These are phyloP conservation scores for Eucalyptus albens DNA, from an alignment of 345 rosid species.

Conservation along the genomic window DNA sequence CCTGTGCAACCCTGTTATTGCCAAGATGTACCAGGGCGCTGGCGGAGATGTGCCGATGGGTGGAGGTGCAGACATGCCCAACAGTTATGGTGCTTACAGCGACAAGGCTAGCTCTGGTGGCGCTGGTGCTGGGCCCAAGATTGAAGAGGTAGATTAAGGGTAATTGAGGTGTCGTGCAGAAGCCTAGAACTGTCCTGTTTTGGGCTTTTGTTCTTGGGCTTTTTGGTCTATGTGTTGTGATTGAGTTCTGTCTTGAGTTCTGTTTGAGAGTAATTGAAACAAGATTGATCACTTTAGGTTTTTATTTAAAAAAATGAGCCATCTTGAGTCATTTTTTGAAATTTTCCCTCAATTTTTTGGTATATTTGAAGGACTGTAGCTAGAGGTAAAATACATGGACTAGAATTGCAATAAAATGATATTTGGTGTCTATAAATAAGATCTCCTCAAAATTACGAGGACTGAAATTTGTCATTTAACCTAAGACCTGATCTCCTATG, in stretches of 20 bases:
- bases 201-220: neutral
- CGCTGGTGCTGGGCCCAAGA: slow-evolving; percentile 3
- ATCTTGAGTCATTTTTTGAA: no score
- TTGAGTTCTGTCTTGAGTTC: no score
- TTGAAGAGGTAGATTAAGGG: slow-evolving; percentile 2
- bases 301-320: no score
- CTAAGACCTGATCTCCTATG: neutral
- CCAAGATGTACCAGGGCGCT: slow-evolving; percentile 2
- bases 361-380: neutral
- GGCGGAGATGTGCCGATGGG: neutral
- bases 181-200: neutral
- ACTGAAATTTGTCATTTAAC: neutral
- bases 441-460: neutral
- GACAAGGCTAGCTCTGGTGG: neutral
- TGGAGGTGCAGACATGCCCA: neutral
- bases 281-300: fast-evolving
- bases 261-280: neutral
- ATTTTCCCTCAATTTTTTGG: neutral
- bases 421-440: neutral
- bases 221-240: neutral
- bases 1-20: slow-evolving; percentile 2
- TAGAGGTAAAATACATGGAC: neutral
- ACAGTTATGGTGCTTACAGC: neutral
- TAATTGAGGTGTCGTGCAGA: neutral
- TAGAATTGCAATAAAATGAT: neutral